A percentile compares a stretch with the other conserved stretches of the same genome.
Evolutionary conservation across 2,329 filamentous ascomycete genomes (phyloP).

Genomic region (Elsinoe australis): DNA sequence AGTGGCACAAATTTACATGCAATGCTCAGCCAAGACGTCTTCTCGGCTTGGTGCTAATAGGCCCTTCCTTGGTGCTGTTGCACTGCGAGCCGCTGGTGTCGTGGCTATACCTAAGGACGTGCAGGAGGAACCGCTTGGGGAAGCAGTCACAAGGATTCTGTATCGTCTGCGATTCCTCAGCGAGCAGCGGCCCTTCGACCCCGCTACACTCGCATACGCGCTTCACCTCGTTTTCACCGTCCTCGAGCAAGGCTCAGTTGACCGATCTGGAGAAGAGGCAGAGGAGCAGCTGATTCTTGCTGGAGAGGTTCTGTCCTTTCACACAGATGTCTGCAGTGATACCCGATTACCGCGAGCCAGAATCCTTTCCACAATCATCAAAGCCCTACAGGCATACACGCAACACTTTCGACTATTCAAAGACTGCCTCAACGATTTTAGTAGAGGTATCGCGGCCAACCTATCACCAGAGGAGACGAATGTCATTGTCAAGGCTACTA

Average conservation of each 20-base stretch:
- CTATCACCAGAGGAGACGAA: slow-evolving; percentile 65
- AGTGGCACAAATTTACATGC: slow-evolving; percentile 69
- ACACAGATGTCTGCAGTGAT: slow-evolving; percentile 72
- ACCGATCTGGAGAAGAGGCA: slow-evolving; percentile 61
- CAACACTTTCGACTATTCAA: slow-evolving; percentile 95
- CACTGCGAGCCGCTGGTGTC: slow-evolving; percentile 68
- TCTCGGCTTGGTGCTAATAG: slow-evolving; percentile 66
- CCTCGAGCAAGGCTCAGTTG: slow-evolving; percentile 70
- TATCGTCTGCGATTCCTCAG: slow-evolving; percentile 85
- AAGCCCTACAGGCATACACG: slow-evolving; percentile 77
- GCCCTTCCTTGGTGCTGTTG: slow-evolving; percentile 80
- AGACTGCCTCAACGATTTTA: slow-evolving; percentile 81
- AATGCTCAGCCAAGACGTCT: slow-evolving; percentile 68
- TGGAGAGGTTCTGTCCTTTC: slow-evolving; percentile 80
- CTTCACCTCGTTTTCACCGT: slow-evolving; percentile 74
- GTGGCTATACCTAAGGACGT: slow-evolving; percentile 64
- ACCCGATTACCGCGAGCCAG: slow-evolving; percentile 67
- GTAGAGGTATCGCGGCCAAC: slow-evolving; percentile 74
- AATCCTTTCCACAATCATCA: slow-evolving; percentile 63
- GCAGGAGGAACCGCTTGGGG: slow-evolving; percentile 69
- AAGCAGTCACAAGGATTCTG: slow-evolving; percentile 75
- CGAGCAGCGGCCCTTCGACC: slow-evolving; percentile 90
- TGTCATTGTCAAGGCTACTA: slow-evolving; percentile 68
- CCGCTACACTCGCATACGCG: slow-evolving; percentile 78
- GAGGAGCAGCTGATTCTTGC: slow-evolving; percentile 87